phyloP scores from a whole-genome alignment of 106 monocot genomes.

The Alisma plantagoaquatica region DNA sequence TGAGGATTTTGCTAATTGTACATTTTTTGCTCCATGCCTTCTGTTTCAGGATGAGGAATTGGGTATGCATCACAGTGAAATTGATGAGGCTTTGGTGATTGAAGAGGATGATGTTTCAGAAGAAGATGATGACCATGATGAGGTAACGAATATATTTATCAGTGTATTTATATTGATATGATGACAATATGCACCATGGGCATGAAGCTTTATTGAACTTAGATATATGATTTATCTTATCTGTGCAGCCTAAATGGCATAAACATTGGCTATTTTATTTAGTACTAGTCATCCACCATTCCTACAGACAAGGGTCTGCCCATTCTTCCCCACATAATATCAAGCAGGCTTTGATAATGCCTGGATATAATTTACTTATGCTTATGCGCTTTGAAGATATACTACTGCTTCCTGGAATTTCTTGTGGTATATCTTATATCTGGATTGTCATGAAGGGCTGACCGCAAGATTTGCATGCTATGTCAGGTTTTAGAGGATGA shows the following conservation, averaged over 20 bases:
- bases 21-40: too few relatives aligned
- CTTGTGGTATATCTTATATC: not conserved
- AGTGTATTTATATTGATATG: not conserved
- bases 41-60: constrained; percentile 14
- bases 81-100: constrained; percentile 87
- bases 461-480: not conserved
- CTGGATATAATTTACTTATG: too few relatives aligned
- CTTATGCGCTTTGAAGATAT: too few relatives aligned
- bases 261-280: too few relatives aligned
- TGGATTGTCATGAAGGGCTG: not conserved
- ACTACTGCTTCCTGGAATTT: too few relatives aligned
- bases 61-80: constrained; percentile 56
- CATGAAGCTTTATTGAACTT: not conserved
- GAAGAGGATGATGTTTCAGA: constrained; percentile 86
- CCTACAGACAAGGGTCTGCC: too few relatives aligned
- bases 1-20: too few relatives aligned
- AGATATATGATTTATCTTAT: not conserved
- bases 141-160: constrained; percentile 22
- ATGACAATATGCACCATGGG: not conserved
- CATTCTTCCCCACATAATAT: too few relatives aligned
- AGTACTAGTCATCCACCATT: too few relatives aligned
- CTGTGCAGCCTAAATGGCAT: not conserved
- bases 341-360: too few relatives aligned
- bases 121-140: constrained; percentile 91
- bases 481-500: constrained; percentile 68